Evolutionary conservation across 192 early-diverging fungal genomes (phyloP), one percentile per base, ranked within the genome.

Genomic region (Chytriomyces confervae): DNA sequence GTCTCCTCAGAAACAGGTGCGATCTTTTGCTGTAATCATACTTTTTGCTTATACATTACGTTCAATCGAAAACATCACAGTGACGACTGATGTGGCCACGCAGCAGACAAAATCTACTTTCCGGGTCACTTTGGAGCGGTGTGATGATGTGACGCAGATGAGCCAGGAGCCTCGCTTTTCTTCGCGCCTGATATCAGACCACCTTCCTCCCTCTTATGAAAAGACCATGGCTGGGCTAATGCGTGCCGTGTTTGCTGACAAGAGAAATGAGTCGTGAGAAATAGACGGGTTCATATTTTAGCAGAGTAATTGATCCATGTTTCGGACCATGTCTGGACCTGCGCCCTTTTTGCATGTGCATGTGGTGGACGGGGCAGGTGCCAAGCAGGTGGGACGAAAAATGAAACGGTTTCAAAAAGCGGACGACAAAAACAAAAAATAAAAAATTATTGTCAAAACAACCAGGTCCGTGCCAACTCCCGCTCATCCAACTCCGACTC

Each of bases 81-180:
- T 64, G 6, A 68, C 72, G 53, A 66, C 50, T 49, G 65, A 79
- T 20, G 20, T 24, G 45, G 8, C 13, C 23, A 51, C 60, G 5
- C 8, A 74, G 6, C n/a, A 36, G 48, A 71, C 13, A 61, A 75
- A 62, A 20, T 70, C 61, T 16, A 81, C 80, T 16, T 66, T 36
- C 46, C 62, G 69, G 0, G 81, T 82, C 0, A 62, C 27, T 29
- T 53, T 95, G 80, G 88, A 88, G 61, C 82, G 86, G 45, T 91
- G 88, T 27, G 92, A 93, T 36, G 93, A 95, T 79, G 92, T 95
- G 27, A 80, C 89, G 49, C 89, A 91, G 72, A 85, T 93, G 75
- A 94, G 94, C 72, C 89, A 87, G 5, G 94, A 95, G 77, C 86
- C 93, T n/a, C 83, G 92, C 20, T 95, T 95, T 79, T 89, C 91